Evolutionary conservation across 176 grass and related monocot genomes (phyloP).

Genomic region (Oryza punctata): DNA sequence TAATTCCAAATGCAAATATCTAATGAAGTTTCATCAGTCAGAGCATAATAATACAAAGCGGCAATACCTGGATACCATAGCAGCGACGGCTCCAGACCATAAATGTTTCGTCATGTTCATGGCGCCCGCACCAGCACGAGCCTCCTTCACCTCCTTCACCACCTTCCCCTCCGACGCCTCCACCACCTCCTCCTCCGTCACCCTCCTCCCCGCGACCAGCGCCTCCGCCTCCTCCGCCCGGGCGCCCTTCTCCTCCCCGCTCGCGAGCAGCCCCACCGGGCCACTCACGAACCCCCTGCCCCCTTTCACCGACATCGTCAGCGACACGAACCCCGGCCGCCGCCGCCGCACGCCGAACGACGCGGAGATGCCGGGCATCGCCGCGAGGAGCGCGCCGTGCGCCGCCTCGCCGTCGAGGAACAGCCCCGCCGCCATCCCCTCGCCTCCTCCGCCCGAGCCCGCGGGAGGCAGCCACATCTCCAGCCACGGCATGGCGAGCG

Average conservation of each 20-base stretch:
- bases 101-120: conserved; percentile 91
- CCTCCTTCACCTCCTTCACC: conserved; percentile 32
- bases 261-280: conserved; percentile 56
- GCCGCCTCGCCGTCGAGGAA: conserved; percentile 59
- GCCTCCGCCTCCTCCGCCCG: conserved; percentile 53
- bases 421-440: conserved; percentile 46
- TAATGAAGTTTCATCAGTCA: background rate
- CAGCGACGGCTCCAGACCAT: conserved; percentile 86
- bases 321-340: conserved; percentile 61
- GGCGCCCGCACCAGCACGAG: conserved; percentile 52
- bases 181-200: background rate
- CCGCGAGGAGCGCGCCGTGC: conserved; percentile 61
- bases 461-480: conserved; percentile 72
- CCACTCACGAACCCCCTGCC: conserved; percentile 51
- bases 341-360: conserved; percentile 34
- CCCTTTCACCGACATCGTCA: conserved; percentile 84
- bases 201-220: conserved; percentile 22
- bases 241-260: conserved; percentile 52
- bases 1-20: background rate
- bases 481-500: conserved; percentile 66
- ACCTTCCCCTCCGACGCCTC: conserved; percentile 30
- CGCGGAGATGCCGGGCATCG: conserved; percentile 44
- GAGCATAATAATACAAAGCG: background rate
- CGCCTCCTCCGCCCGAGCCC: background rate
- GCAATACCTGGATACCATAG: conserved; percentile 89